Evolutionary conservation across 768 basidiomycete species (phyloP).

Genomic region (Hericium alpestre): DNA sequence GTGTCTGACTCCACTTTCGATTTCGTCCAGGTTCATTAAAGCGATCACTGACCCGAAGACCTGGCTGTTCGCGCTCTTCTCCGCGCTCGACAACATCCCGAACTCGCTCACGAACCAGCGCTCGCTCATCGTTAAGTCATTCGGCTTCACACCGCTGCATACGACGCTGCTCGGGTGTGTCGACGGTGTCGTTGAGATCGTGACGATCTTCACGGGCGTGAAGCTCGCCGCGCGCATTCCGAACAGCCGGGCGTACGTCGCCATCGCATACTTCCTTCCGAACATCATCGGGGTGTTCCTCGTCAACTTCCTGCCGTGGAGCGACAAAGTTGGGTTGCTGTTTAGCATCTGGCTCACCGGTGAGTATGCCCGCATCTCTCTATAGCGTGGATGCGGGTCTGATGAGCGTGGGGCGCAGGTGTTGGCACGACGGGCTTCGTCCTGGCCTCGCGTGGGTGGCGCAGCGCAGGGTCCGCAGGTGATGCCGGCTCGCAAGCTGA

Average conservation of each 20-base stretch:
- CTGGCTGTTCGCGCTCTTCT: conserved; percentile 66
- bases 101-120: conserved; percentile 62
- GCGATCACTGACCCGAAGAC: conserved; percentile 61
- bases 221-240: conserved; percentile 41
- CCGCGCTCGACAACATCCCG: conserved; percentile 49
- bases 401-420: no score
- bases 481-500: neutral
- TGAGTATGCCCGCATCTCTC: no score
- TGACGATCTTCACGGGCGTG: conserved; percentile 61
- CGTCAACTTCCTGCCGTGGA: conserved; percentile 56
- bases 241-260: conserved; percentile 55
- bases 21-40: conserved; percentile 45
- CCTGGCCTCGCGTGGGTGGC: neutral
- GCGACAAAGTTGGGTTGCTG: conserved; percentile 53
- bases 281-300: conserved; percentile 53
- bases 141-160: conserved; percentile 54
- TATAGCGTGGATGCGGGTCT: no score
- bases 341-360: conserved; percentile 47
- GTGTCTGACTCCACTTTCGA: neutral
- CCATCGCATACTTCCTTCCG: conserved; percentile 51
- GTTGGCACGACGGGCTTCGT: no score
- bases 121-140: conserved; percentile 51
- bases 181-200: conserved; percentile 53
- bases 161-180: conserved; percentile 65
- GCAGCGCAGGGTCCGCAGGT: neutral